Percentiles rank a stretch among this genome's conserved stretches.
Conservation (phyloP, 441 rosid species). For the Francoa sonchifolia region DNA sequence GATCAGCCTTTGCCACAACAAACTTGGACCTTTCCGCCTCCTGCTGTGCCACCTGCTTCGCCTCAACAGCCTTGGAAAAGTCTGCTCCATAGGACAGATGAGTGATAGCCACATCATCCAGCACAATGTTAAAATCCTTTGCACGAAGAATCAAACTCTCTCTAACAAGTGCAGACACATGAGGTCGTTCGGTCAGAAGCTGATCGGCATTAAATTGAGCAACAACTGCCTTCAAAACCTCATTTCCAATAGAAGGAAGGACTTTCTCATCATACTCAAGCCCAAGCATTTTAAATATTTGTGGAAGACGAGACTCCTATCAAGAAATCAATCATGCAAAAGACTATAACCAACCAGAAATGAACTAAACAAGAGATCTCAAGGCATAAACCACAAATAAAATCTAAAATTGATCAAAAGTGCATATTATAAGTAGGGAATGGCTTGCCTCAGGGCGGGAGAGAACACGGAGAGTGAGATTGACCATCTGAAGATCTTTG, state of each 20-base stretch:
- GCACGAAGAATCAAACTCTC: slow-evolving; percentile 69
- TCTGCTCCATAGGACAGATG: slow-evolving; percentile 83
- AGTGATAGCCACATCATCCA: slow-evolving; percentile 88
- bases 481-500: slow-evolving; percentile 97
- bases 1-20: slow-evolving; percentile 88
- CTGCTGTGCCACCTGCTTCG: slow-evolving; percentile 95
- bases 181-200: slow-evolving; percentile 92
- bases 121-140: slow-evolving; percentile 65
- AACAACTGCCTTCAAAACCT: slow-evolving; percentile 82
- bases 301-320: slow-evolving; percentile 57
- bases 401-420: too few relatives aligned
- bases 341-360: not conserved
- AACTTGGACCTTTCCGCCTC: slow-evolving; percentile 94
- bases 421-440: too few relatives aligned
- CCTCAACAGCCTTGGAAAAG: slow-evolving; percentile 95
- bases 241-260: slow-evolving; percentile 91
- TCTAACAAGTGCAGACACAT: slow-evolving; percentile 71
- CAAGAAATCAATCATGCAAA: not conserved
- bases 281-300: slow-evolving; percentile 77
- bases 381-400: too few relatives aligned
- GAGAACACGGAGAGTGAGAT: slow-evolving; percentile 88
- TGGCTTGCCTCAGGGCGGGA: slow-evolving; percentile 93
- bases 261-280: slow-evolving; percentile 93
- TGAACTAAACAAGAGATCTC: too few relatives aligned
- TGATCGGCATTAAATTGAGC: slow-evolving; percentile 98